Conservation (phyloP, 2,329 filamentous ascomycete species). For the Pleomassaria siparia region DNA sequence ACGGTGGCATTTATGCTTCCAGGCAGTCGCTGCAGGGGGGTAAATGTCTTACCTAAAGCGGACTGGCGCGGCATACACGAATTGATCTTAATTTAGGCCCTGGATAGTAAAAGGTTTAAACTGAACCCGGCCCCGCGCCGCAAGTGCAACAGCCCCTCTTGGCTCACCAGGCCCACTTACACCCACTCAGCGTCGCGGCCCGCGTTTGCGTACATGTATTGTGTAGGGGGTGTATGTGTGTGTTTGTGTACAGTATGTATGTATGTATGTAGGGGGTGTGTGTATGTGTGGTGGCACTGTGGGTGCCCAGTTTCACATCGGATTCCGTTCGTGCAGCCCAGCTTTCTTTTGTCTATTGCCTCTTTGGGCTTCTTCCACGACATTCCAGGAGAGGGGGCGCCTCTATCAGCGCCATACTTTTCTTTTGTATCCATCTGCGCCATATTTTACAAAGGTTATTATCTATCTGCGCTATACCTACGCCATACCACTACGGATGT, state of each 20-base stretch:
- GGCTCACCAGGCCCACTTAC: neutral
- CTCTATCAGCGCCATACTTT: neutral
- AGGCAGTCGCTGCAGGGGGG: slow-evolving; percentile 26
- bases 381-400: no score
- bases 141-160: slow-evolving; percentile 4
- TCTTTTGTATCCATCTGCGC: no score
- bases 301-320: slow-evolving; percentile 1
- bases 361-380: neutral
- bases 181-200: slow-evolving; percentile 6
- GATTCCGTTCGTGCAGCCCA: slow-evolving; percentile 1
- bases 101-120: slow-evolving; percentile 18
- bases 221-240: no score
- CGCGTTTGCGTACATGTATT: slow-evolving; percentile 1
- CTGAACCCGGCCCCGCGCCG: slow-evolving; percentile 11
- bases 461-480: no score
- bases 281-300: no score
- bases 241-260: no score
- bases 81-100: slow-evolving; percentile 25
- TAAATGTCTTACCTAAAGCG: slow-evolving; percentile 14
- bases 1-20: slow-evolving; percentile 36
- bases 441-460: no score
- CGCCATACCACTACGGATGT: no score
- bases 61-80: slow-evolving; percentile 9
- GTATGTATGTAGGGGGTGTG: no score
- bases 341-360: neutral